Base-by-base conservation (phyloP, 1,139 yeast species). In the Pneumocystis jirovecii region DNA sequence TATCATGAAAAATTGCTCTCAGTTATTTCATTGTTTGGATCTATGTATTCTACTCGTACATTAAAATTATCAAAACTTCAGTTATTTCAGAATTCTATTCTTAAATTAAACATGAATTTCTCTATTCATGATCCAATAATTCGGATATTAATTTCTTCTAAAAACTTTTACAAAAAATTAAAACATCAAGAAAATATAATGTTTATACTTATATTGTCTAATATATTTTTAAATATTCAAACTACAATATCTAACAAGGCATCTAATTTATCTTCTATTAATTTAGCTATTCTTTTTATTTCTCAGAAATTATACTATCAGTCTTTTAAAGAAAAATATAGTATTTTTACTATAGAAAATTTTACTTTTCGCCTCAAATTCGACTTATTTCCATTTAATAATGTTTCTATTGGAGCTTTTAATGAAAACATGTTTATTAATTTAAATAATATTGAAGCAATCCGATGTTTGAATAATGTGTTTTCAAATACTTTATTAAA, bases 51-150 rank as follows among this genome's bases (percentile, higher is more conserved):
- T 17, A 21, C 10, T 29, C 25, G 45, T 19, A 39, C 64, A 3
- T 25, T 40, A 31, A 19, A 8, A n/a, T 21, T 60, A 15, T 60
- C 60, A 17, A 31, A 60, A 44, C 29, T 37, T 21, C 44, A 39
- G 10, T 25, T 61, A 17, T 25, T 40, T 8, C 29, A 21, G 10
- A 12, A 63, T 25, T 60, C 63, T 12, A 64, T 74, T 68, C 79
- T 80, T 1, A 68, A 72, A 42, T 72, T 77, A 4, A 70, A 72
- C 37, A 65, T 77, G 60, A 74, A 74, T 64, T 68, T 77, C 59
- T 73, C 74, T 6, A 71, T 77, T 19, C 76, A 74, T 63, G 79
- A 77, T 63, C 78, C 79, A 0, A 77, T 78, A 1, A 72, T 76
- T 0, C 70, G 79, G 45, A 66, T 77, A 35, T 68, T 63, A 34